Base-by-base conservation (phyloP, 306 rosid species). In the Senna tora region DNA sequence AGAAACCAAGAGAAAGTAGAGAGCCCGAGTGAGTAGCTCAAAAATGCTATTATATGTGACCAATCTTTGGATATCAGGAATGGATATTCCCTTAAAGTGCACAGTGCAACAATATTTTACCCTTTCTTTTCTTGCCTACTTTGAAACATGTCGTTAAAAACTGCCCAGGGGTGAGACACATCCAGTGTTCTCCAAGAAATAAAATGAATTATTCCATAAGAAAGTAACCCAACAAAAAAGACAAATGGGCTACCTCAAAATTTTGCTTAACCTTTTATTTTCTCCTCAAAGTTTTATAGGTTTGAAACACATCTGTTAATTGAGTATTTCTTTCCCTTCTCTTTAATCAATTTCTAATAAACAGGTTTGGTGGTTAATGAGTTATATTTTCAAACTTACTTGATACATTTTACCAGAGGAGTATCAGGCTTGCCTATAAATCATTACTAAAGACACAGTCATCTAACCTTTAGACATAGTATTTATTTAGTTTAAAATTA, bases 201-300 rank as follows among this genome's bases (percentile, higher is more conserved):
- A 17, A 51, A 51, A 7, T 51, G 56, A 51, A 19, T 19, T 19
- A 19, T 21, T 19, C 14, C 30, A 51, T 17, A 8, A 51, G 28
- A 51, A 7, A 17, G 56, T 19, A 12, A 12, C 56, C 28, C 19
- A 4, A 3, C 56, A 51, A 51, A 12, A 51, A 51, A 17, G 56
- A 51, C 46, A 41, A 19, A 8, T 10, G 56, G 56, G 56, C 56
- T 19, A 51, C 56, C 49, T 39, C 53, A 22, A 20, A 70, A 70
- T 13, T 10, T 47, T 25, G 30, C 39, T 54, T 39, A 14, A 50
- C 32, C 15, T 41, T 45, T 22, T 55, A 70, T 25, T 17, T 17
- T 39, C 41, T 25, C 28, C 19, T 2, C 54, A 25, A 15, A n/a
- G 38, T 53, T 69, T 15, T 42, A 30, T 28, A 25, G 52, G 43